These are phyloP conservation scores for Eremothecium coryli DNA, from an alignment of 1,139 yeast genomes.

Conservation along the genomic window DNA sequence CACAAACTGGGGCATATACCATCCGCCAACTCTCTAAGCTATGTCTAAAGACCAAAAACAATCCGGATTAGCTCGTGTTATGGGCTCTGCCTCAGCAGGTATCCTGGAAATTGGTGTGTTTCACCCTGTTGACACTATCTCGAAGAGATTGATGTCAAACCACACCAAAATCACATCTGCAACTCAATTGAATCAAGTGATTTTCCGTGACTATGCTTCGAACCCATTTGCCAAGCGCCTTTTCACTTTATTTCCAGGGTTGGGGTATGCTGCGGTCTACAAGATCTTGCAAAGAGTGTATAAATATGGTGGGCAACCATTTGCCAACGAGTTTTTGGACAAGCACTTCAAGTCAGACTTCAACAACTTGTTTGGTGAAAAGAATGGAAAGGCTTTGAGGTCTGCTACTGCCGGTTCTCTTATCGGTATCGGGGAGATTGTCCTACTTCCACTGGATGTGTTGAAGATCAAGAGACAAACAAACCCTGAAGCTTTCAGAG, in stretches of 20 bases:
- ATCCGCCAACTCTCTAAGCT: too few species aligned
- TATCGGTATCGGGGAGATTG: constrained; percentile 97
- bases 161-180: constrained; percentile 60
- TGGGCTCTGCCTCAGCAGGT: constrained; percentile 97
- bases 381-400: constrained; percentile 92
- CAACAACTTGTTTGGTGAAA: constrained; percentile 75
- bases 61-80: constrained; percentile 80
- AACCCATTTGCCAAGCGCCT: constrained; percentile 64
- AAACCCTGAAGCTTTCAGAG: constrained; percentile 95
- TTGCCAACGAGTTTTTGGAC: constrained; percentile 86
- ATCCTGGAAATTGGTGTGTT: constrained; percentile 92
- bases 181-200: constrained; percentile 68
- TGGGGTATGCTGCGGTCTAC: constrained; percentile 97
- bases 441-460: constrained; percentile 89
- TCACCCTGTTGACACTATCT: constrained; percentile 98
- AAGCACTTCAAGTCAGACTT: constrained; percentile 61
- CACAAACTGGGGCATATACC: too few species aligned
- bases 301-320: constrained; percentile 99
- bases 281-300: constrained; percentile 95
- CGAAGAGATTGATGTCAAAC: constrained; percentile 96
- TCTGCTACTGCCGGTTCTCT: constrained; percentile 97
- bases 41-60: constrained; percentile 62
- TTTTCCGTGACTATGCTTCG: constrained; percentile 74
- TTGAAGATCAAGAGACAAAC: constrained; percentile 98
- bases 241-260: constrained; percentile 88